These are phyloP conservation scores for Candida nemodendra DNA, from an alignment of 805 yeast species.

Conservation along the genomic window DNA sequence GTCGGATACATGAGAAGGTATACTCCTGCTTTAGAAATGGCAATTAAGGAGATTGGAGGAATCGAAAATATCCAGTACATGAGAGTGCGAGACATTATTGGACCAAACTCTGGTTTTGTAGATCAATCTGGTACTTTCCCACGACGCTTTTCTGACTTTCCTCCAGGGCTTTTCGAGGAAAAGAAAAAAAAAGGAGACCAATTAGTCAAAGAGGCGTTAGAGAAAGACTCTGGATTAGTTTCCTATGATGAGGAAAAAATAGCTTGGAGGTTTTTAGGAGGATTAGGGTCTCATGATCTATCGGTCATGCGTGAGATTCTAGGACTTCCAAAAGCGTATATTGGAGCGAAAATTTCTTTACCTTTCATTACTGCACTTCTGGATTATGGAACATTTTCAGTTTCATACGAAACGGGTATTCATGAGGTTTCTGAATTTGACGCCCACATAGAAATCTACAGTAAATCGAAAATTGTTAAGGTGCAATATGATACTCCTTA, in stretches of 20 bases:
- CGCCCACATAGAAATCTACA: conserved; percentile 9
- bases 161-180: conserved; percentile 2
- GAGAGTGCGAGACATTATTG: conserved; percentile 8
- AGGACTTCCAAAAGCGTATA: conserved; percentile 6
- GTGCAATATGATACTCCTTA: conserved; percentile 10
- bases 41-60: conserved; percentile 6
- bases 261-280: conserved; percentile 7
- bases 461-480: conserved; percentile 5
- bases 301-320: conserved; percentile 6
- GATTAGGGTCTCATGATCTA: conserved; percentile 8
- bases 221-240: not conserved
- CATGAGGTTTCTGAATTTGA: conserved; percentile 7
- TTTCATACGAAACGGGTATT: conserved; percentile 5
- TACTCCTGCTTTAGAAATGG: conserved; percentile 7
- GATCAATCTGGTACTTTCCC: conserved; percentile 5
- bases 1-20: conserved; percentile 10
- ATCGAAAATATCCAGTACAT: conserved; percentile 5
- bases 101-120: conserved; percentile 6
- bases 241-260: conserved; percentile 1
- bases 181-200: not conserved
- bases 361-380: conserved; percentile 8
- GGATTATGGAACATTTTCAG: conserved; percentile 7
- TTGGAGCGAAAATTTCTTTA: conserved; percentile 2
- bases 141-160: conserved; percentile 2
- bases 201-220: conserved; percentile 5